phyloP scores from a whole-genome alignment of 129 eudicot species.

The Artemisia argyi region DNA sequence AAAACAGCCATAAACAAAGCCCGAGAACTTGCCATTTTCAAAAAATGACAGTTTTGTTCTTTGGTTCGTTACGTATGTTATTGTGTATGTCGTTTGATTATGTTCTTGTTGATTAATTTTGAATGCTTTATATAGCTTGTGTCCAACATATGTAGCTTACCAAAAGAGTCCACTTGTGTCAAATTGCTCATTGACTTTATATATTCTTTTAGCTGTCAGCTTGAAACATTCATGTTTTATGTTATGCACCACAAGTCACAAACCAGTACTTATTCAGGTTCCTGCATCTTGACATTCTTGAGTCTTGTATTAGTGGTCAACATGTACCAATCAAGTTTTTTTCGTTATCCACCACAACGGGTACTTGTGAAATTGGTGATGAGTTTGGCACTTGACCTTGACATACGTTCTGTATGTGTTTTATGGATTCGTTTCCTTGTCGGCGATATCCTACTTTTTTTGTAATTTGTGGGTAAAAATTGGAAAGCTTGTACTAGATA shows the following conservation, averaged over 20 bases:
- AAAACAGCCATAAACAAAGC: constrained; percentile 9
- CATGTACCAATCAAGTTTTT: too few relatives aligned
- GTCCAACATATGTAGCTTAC: constrained; percentile 20
- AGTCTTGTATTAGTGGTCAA: too few relatives aligned
- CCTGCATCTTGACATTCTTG: not conserved
- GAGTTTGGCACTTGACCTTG: too few relatives aligned
- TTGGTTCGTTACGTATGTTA: not conserved
- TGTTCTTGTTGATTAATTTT: constrained; percentile 8
- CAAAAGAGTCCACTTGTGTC: constrained; percentile 2
- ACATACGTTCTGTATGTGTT: too few relatives aligned
- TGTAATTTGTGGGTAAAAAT: too few relatives aligned
- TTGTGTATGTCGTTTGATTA: constrained; percentile 4
- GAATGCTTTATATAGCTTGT: constrained; percentile 11
- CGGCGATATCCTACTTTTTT: too few relatives aligned
- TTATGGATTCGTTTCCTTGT: too few relatives aligned
- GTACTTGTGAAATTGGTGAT: too few relatives aligned
- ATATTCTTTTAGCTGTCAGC: constrained; percentile 19
- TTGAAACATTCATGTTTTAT: not conserved
- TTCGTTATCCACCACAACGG: too few relatives aligned
- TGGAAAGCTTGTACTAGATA: too few relatives aligned
- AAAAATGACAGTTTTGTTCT: not conserved
- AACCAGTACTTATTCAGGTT: not conserved
- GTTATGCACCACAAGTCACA: not conserved
- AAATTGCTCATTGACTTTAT: constrained; percentile 20
- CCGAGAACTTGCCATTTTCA: constrained; percentile 30